Conservation (phyloP, 73 alveolate species). For the Tetrahymena elliotti region DNA sequence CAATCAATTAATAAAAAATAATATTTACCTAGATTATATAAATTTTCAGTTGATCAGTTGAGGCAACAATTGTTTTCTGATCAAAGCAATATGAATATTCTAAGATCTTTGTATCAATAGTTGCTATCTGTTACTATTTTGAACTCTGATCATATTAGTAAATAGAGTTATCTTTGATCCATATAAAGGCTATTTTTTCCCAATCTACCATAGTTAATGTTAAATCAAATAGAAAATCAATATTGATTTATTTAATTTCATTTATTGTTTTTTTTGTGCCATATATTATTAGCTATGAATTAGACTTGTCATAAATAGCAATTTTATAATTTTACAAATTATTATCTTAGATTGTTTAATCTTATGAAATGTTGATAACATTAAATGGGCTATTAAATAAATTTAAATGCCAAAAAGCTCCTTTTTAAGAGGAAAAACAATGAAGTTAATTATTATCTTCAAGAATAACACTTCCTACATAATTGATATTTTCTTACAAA, state of each 20-base stretch:
- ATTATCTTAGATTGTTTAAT: background rate
- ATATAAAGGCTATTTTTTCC: background rate
- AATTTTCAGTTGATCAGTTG: background rate
- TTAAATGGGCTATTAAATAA: background rate
- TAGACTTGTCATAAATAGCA: background rate
- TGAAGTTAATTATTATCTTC: background rate
- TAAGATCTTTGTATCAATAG: background rate
- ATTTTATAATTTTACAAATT: background rate
- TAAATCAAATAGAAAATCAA: background rate
- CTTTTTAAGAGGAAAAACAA: background rate
- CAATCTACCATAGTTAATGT: background rate
- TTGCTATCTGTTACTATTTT: background rate
- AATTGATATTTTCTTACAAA: too few species aligned
- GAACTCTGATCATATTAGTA: background rate
- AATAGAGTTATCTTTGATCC: background rate
- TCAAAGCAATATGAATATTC: background rate
- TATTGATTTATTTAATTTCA: background rate
- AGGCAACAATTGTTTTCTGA: background rate
- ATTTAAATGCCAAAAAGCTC: background rate
- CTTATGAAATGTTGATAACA: background rate
- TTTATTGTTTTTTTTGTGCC: background rate
- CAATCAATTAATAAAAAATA: too few species aligned
- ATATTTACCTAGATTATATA: background rate
- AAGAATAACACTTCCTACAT: background rate
- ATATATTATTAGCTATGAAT: too few species aligned